These are phyloP conservation scores for Cladobotryum mycophilum DNA, from an alignment of 2,329 filamentous ascomycete species.

Conservation along the genomic window DNA sequence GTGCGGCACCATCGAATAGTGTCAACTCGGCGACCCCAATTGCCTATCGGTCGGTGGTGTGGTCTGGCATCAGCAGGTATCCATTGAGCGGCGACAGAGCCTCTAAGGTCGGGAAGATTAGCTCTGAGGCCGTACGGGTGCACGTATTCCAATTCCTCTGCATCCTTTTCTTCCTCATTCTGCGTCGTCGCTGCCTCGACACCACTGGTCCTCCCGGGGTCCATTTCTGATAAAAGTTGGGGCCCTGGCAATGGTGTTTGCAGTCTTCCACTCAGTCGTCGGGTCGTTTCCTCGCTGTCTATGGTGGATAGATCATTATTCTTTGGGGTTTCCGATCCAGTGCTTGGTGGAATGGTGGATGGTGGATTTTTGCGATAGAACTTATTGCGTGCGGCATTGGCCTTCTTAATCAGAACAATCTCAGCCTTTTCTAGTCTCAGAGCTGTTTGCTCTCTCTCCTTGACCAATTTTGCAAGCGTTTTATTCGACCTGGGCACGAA, in stretches of 20 bases:
- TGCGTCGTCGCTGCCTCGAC: not conserved
- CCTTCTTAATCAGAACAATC: conserved; percentile 73
- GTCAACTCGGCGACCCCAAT: conserved; percentile 84
- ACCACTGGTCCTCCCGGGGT: too few relatives aligned
- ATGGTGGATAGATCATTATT: not conserved
- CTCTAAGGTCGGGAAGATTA: conserved; percentile 34
- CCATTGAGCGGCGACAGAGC: conserved; percentile 64
- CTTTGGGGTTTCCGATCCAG: not conserved
- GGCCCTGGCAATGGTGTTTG: too few relatives aligned
- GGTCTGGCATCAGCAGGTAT: conserved; percentile 68
- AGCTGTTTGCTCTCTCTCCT: conserved; percentile 73
- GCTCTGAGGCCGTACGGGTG: conserved; percentile 32
- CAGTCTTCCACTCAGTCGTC: not conserved
- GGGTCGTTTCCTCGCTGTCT: not conserved
- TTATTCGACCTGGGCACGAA: conserved; percentile 78
- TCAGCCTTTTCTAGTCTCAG: conserved; percentile 82
- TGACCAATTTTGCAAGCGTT: conserved; percentile 72
- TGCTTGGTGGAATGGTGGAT: not conserved
- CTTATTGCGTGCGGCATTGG: conserved; percentile 67
- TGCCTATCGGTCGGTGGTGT: conserved; percentile 59
- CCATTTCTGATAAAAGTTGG: too few relatives aligned
- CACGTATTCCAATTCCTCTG: conserved; percentile 28
- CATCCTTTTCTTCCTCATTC: conserved; percentile 11
- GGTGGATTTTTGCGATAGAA: conserved; percentile 10
- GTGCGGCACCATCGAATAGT: conserved; percentile 84